phyloP scores from a whole-genome alignment of 1,284 basidiomycete species.

The Quambalaria eucalypti region DNA sequence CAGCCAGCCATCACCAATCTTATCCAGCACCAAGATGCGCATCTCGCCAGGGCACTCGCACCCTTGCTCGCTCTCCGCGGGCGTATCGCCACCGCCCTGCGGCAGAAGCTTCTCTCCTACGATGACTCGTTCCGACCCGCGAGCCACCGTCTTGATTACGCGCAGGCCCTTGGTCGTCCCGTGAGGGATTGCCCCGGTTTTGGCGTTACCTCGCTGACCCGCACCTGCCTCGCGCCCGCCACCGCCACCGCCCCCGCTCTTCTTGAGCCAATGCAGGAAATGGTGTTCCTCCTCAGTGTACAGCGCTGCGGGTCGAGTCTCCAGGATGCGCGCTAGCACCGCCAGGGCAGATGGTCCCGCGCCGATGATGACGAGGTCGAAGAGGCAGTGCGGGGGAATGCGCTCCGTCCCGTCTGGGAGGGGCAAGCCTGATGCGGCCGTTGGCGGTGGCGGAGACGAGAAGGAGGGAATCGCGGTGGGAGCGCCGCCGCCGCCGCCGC shows the following conservation, averaged over 20 bases:
- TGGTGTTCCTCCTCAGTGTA: slow-evolving; percentile 42
- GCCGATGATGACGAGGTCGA: slow-evolving; percentile 39
- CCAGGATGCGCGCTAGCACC: slow-evolving; percentile 29
- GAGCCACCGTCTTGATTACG: not conserved
- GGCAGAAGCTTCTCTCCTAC: not conserved
- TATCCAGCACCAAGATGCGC: slow-evolving; percentile 34
- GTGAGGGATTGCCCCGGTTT: no score
- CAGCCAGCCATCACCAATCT: slow-evolving; percentile 30
- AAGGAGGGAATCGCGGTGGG: no score
- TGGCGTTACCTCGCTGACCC: no score
- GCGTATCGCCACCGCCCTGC: no score
- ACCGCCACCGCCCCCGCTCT: not conserved
- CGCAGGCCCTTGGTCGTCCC: not conserved
- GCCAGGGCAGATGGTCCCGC: slow-evolving; percentile 33
- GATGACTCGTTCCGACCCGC: not conserved
- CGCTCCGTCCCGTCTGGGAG: no score
- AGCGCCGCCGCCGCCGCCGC: no score
- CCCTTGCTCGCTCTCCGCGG: not conserved
- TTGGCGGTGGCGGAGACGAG: no score
- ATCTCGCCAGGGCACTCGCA: slow-evolving; percentile 19
- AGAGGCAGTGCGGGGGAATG: slow-evolving; percentile 9
- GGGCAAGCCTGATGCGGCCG: no score
- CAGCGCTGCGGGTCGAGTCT: slow-evolving; percentile 33
- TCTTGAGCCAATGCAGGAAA: slow-evolving; percentile 33
- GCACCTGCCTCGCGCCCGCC: no score